Conservation (phyloP, 1,139 yeast species). For the Meyerozyma guilliermondii region DNA sequence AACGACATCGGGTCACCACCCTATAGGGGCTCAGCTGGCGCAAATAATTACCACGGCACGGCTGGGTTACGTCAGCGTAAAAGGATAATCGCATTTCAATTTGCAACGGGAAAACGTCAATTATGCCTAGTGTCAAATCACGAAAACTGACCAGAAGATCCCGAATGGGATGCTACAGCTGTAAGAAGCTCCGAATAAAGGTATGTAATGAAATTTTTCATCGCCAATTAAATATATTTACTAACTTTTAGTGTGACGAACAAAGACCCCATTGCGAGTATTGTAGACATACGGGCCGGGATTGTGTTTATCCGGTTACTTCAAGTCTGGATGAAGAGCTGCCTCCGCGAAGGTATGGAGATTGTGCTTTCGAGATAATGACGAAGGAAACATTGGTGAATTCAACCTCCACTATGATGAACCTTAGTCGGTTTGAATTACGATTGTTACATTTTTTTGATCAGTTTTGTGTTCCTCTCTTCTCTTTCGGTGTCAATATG, state of each 20-base stretch:
- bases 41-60: too few species aligned
- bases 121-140: background rate
- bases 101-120: background rate
- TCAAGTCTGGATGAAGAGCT: background rate
- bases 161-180: conserved; percentile 9
- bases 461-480: background rate
- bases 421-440: conserved; percentile 3
- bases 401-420: background rate
- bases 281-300: conserved; percentile 26
- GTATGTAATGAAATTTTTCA: too few species aligned
- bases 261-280: conserved; percentile 27
- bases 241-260: conserved; percentile 11
- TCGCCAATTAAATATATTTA: too few species aligned
- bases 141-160: background rate
- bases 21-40: too few species aligned
- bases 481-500: background rate
- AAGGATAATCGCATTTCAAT: background rate
- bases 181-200: conserved; percentile 10
- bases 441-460: conserved; percentile 3
- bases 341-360: background rate
- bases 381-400: background rate
- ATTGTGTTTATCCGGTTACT: conserved; percentile 21
- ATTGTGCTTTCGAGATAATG: background rate
- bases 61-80: too few species aligned
- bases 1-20: too few species aligned